Base-by-base conservation (phyloP, 73 alveolate genomes). In the Breviolum minutum region DNA sequence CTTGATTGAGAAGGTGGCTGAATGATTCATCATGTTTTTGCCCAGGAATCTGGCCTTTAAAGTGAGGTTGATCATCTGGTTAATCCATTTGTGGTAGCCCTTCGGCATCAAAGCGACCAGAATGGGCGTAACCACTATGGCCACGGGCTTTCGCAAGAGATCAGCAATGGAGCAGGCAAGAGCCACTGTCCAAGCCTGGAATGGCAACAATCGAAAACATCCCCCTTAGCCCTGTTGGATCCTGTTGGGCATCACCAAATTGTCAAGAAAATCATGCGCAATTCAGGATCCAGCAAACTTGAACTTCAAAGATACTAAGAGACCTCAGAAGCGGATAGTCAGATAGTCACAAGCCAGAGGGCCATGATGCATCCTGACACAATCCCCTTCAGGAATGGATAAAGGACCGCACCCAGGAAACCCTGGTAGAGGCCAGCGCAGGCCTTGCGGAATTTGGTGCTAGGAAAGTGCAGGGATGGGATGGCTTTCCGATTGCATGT, bases 41-140 rank as follows among this genome's bases (percentile, higher is more conserved):
- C 3, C 54, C 81, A 71, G 7, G 32, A 71, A 5, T 8, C 70
- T 11, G 12, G 87, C 96, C 96, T 90, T 90, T 19, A 90, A 74
- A 7, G 96, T 48, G 68, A 90, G 74, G 80, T 90, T 90, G 87
- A 90, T 90, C 63, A 90, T 90, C 74, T 90, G 96, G 74, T 90
- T 90, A 62, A 90, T 90, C 96, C 96, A 90, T 63, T 90, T 90
- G 96, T 90, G 96, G 30, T 90, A 90, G 96, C 80, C 96, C 96
- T 90, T 90, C 30, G 96, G 96, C 96, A 90, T 32, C 64, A 90
- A 27, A 32, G 48, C 79, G 87, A 90, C 96, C 74, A 90, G 22
- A 32, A 90, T 61, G 61, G 96, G 96, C 40, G 96, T 90, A n/a
- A 71, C 96, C 63, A 90, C 87, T 9, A 90, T 40, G 13, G 96